phyloP scores from a whole-genome alignment of 2,329 filamentous ascomycete genomes.

The Anthostomella pinea region DNA sequence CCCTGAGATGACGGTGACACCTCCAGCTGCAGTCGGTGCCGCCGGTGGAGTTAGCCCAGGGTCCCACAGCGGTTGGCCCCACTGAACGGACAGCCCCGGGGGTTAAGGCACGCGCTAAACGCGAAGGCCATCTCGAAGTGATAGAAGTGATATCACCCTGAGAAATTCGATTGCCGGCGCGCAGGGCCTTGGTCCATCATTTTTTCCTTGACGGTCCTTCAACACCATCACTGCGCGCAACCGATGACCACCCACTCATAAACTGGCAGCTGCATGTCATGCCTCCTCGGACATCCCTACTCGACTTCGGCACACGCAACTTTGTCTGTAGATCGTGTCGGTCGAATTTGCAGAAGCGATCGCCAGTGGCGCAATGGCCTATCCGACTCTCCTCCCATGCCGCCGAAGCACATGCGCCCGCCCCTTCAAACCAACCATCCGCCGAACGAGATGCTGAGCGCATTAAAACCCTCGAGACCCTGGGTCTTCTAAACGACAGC shows the following conservation, averaged over 20 bases:
- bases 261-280: slow-evolving; percentile 17
- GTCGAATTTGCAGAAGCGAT: slow-evolving; percentile 21
- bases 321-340: slow-evolving; percentile 33
- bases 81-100: no score
- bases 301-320: slow-evolving; percentile 24
- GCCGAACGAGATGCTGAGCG: slow-evolving; percentile 28
- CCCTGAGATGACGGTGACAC: no score
- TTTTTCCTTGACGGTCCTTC: slow-evolving; percentile 7
- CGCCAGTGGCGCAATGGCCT: slow-evolving; percentile 21
- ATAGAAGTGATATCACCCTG: no score
- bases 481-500: slow-evolving; percentile 27
- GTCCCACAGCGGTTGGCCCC: no score
- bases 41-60: no score
- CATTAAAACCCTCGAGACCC: slow-evolving; percentile 23
- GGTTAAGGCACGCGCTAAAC: no score
- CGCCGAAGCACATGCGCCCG: slow-evolving; percentile 14
- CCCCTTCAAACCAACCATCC: slow-evolving; percentile 13
- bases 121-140: no score
- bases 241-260: slow-evolving; percentile 2
- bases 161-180: no score
- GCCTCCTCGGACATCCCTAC: slow-evolving; percentile 23
- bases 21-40: no score
- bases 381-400: slow-evolving; percentile 25
- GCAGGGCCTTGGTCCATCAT: no score
- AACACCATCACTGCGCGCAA: slow-evolving; percentile 2